Evolutionary conservation across 768 basidiomycete genomes (phyloP).

Genomic region (Solioccasus polychromus): DNA sequence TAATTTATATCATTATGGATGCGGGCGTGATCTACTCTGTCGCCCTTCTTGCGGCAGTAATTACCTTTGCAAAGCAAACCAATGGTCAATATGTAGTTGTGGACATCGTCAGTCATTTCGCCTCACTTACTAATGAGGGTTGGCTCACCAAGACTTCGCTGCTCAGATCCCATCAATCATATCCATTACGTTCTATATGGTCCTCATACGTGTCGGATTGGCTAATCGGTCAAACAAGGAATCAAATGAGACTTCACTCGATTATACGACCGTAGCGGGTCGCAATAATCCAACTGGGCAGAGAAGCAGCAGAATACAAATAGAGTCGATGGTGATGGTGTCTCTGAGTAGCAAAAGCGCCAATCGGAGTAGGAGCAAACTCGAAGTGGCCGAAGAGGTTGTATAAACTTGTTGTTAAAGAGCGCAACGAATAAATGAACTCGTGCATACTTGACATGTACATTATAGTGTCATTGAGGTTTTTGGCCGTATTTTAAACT

Average conservation of each 20-base stretch:
- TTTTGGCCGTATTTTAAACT: too few relatives aligned
- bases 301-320: not conserved
- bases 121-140: not conserved
- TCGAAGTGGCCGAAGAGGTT: too few relatives aligned
- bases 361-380: too few relatives aligned
- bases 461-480: too few relatives aligned
- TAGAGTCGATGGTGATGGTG: too few relatives aligned
- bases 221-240: not conserved
- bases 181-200: constrained; percentile 42
- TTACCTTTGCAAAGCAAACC: constrained; percentile 26
- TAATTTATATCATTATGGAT: constrained; percentile 34
- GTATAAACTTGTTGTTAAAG: too few relatives aligned
- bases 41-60: constrained; percentile 32
- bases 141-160: too few relatives aligned
- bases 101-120: constrained; percentile 29
- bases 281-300: too few relatives aligned
- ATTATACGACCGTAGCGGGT: not conserved
- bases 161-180: constrained; percentile 37
- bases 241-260: not conserved
- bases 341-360: too few relatives aligned
- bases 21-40: constrained; percentile 38
- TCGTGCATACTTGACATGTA: too few relatives aligned
- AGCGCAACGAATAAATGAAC: too few relatives aligned
- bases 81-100: constrained; percentile 36
- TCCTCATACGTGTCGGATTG: constrained; percentile 38